Percentiles rank a stretch among this genome's conserved stretches.
Conservation (phyloP, 306 rosid species). For the Cucurbita ficifolia region DNA sequence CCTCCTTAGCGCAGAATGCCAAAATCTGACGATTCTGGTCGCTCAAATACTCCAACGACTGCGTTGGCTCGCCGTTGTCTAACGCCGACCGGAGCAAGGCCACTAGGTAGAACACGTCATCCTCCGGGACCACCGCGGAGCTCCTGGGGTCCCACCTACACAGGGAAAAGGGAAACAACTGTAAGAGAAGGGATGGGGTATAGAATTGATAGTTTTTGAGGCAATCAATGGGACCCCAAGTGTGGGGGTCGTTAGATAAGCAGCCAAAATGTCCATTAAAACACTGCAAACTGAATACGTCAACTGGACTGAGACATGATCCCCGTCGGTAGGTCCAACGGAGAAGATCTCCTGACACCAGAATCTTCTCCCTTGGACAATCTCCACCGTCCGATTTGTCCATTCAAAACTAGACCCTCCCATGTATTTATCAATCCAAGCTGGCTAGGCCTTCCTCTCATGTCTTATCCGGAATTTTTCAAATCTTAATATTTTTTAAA, state of each 20-base stretch:
- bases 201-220: neutral
- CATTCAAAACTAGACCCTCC: neutral
- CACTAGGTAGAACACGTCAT: conserved; percentile 81
- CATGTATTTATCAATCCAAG: conserved; percentile 17
- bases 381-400: conserved; percentile 24
- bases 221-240: neutral
- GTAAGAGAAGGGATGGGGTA: neutral
- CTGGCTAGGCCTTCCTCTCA: conserved; percentile 16
- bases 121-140: conserved; percentile 76
- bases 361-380: conserved; percentile 35
- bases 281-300: neutral
- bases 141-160: conserved; percentile 77
- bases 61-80: conserved; percentile 36
- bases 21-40: conserved; percentile 69
- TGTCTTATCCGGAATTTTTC: neutral
- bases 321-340: conserved; percentile 18
- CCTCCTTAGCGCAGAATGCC: conserved; percentile 45
- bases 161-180: neutral
- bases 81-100: conserved; percentile 77
- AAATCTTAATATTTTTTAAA: too few species aligned
- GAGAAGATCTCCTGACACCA: conserved; percentile 48
- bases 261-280: neutral
- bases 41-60: conserved; percentile 42
- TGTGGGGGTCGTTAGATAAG: neutral
- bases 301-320: neutral